Base-by-base conservation (phyloP, 2,329 filamentous ascomycete species). In the Cercospora beticola region DNA sequence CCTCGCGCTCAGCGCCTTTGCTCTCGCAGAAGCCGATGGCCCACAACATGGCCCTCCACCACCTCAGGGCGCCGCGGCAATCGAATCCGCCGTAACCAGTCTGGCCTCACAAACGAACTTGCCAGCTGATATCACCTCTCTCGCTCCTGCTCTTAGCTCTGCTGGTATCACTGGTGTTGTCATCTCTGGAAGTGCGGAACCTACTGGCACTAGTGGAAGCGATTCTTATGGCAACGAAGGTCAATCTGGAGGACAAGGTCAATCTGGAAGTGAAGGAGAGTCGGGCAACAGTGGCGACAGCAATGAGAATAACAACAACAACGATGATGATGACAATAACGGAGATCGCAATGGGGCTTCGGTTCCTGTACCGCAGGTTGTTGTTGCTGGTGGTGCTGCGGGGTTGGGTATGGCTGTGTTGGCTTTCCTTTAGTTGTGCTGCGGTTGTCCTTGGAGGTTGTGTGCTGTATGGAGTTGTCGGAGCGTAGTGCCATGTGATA, bases 101-200 rank as follows among this genome's bases (percentile, higher is more conserved):
- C 54, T 62, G 16, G 57, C 54, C 5, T 63, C 63, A 6, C 31
- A 49, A 3, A 68, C 67, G 1, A 59, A 40, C 7, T 52, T 68
- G 1, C 63, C 67, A 46, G 57, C 63, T 18, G 49, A 43, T 16
- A 16, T 66, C 5, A 49, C 58, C 7, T 65, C 63, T 6, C 46
- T 68, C 16, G 67, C 56, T 30, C 46, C 46, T 21, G 67, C 67
- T 43, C 60, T 68, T n/a, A 68, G 36, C 59, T 68, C 67, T 33
- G 67, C 67, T 12, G 67, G 67, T 9, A 28, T 68, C 31, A 66
- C 67, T 5, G 67, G 67, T 28, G 57, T 65, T n/a, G 36, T 63
- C n/a, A 36, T 68, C 21, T 61, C 57, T n/a, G 57, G 28, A n/a
- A 40, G 40, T n/a, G n/a, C 56, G 10, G 40, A 36, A 33, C 43